These are phyloP conservation scores for Acacia crassicarpa DNA, from an alignment of 306 rosid species.

Conservation along the genomic window DNA sequence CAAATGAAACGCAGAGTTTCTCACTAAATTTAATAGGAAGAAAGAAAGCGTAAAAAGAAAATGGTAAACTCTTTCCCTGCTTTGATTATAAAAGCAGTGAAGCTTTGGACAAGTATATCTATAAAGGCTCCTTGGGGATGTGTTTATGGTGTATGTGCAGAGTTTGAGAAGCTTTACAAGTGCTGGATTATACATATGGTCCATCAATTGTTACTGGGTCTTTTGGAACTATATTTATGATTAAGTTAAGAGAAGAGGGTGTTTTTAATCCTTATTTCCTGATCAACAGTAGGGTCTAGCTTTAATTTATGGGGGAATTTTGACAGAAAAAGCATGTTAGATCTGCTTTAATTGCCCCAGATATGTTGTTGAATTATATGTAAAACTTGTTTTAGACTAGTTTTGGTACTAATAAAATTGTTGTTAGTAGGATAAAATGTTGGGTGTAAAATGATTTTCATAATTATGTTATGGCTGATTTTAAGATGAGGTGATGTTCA, in stretches of 20 bases:
- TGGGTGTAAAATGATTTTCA: neutral
- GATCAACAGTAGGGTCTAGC: constrained; percentile 29
- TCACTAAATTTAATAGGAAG: neutral
- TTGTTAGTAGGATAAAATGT: neutral
- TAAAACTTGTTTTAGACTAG: neutral
- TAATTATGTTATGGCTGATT: neutral
- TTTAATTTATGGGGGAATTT: constrained; percentile 17
- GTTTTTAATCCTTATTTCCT: constrained; percentile 33
- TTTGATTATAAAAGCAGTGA: constrained; percentile 23
- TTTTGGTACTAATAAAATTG: constrained; percentile 20
- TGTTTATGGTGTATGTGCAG: constrained; percentile 30
- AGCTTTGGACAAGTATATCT: constrained; percentile 24
- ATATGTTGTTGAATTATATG: constrained; percentile 4
- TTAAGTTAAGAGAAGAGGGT: constrained; percentile 37
- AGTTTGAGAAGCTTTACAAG: constrained; percentile 33
- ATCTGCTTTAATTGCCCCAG: neutral
- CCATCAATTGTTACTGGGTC: constrained; percentile 7
- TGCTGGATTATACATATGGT: constrained; percentile 34
- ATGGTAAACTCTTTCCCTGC: constrained; percentile 28
- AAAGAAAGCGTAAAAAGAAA: neutral
- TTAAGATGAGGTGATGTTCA: neutral
- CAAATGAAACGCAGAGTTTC: constrained; percentile 12
- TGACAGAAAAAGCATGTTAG: constrained; percentile 8
- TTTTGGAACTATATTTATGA: constrained; percentile 24
- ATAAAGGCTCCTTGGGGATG: constrained; percentile 17